Percentiles rank a stretch among this genome's conserved stretches.
Evolutionary conservation across 1,284 basidiomycete species (phyloP).

Genomic region (Rhodofomes roseus): DNA sequence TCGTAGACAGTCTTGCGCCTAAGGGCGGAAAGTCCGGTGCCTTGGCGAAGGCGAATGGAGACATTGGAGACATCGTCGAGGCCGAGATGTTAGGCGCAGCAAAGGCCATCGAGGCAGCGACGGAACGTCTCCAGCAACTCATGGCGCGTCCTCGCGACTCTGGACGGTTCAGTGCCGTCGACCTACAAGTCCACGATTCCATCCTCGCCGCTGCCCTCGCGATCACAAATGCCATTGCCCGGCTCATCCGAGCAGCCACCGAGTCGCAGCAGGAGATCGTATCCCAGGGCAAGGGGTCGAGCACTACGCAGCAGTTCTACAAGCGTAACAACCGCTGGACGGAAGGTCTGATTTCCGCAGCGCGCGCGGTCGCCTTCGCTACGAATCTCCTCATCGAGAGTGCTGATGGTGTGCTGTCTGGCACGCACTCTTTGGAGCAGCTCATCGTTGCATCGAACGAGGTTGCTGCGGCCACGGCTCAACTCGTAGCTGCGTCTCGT

Average conservation of each 20-base stretch:
- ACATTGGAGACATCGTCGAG: constrained; percentile 96
- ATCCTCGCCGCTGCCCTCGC: constrained; percentile 92
- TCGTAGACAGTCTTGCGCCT: constrained; percentile 84
- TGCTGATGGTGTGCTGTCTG: constrained; percentile 95
- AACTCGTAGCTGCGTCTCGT: constrained; percentile 96
- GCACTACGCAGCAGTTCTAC: constrained; percentile 95
- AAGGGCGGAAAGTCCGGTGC: constrained; percentile 74
- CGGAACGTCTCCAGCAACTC: constrained; percentile 84
- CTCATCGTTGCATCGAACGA: constrained; percentile 99
- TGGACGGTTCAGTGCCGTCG: constrained; percentile 82
- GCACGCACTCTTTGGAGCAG: constrained; percentile 96
- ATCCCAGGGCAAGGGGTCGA: constrained; percentile 89
- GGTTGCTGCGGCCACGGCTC: constrained; percentile 94
- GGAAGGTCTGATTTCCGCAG: constrained; percentile 97
- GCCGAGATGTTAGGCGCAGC: constrained; percentile 96
- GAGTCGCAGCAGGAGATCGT: constrained; percentile 99
- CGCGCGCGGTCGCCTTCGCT: constrained; percentile 96
- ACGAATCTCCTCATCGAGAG: constrained; percentile 97
- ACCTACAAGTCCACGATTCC: constrained; percentile 96
- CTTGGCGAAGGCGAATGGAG: constrained; percentile 80
- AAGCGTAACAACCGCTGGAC: constrained; percentile 99
- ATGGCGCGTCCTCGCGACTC: constrained; percentile 88
- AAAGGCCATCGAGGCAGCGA: constrained; percentile 91
- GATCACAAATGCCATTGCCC: constrained; percentile 93
- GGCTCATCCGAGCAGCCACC: constrained; percentile 94